phyloP scores from a whole-genome alignment of 441 rosid species.

The Euphorbia schlechtendalii region DNA sequence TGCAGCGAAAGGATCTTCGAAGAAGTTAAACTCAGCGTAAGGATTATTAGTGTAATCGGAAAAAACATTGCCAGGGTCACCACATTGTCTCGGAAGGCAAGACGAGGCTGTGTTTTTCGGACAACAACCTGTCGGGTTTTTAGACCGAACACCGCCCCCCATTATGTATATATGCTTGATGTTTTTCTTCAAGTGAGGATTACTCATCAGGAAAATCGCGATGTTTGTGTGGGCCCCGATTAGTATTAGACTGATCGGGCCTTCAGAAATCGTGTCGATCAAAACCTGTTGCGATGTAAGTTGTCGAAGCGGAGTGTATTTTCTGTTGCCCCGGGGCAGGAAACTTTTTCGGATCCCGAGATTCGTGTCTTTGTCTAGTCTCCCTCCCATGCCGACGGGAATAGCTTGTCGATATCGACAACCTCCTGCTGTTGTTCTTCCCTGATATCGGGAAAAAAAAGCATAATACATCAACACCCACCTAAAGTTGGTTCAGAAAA shows the following conservation, averaged over 20 bases:
- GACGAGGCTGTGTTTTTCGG: slow-evolving; percentile 34
- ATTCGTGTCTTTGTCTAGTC: slow-evolving; percentile 57
- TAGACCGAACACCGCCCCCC: slow-evolving; percentile 77
- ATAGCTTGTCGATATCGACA: slow-evolving; percentile 87
- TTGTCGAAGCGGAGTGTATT: slow-evolving; percentile 63
- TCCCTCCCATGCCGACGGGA: slow-evolving; percentile 62
- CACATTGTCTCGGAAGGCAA: slow-evolving; percentile 52
- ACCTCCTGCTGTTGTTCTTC: slow-evolving; percentile 57
- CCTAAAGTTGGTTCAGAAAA: too few species aligned
- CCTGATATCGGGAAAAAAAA: slow-evolving; percentile 41
- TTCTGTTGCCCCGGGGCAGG: slow-evolving; percentile 81
- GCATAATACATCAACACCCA: too few species aligned
- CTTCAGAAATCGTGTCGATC: slow-evolving; percentile 50
- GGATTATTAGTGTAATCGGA: slow-evolving; percentile 62
- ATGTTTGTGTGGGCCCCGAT: slow-evolving; percentile 74
- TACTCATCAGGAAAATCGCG: slow-evolving; percentile 64
- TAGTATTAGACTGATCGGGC: slow-evolving; percentile 51
- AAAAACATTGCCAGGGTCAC: slow-evolving; percentile 61
- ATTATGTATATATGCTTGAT: slow-evolving; percentile 65
- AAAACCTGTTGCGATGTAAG: slow-evolving; percentile 74
- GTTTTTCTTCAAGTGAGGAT: slow-evolving; percentile 67
- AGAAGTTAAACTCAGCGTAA: slow-evolving; percentile 81
- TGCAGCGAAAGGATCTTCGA: slow-evolving; percentile 81
- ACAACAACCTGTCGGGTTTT: slow-evolving; percentile 60
- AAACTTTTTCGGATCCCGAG: slow-evolving; percentile 67